These are phyloP conservation scores for Paramyrothecium roridum DNA, from an alignment of 2,329 filamentous ascomycete species.

Conservation along the genomic window DNA sequence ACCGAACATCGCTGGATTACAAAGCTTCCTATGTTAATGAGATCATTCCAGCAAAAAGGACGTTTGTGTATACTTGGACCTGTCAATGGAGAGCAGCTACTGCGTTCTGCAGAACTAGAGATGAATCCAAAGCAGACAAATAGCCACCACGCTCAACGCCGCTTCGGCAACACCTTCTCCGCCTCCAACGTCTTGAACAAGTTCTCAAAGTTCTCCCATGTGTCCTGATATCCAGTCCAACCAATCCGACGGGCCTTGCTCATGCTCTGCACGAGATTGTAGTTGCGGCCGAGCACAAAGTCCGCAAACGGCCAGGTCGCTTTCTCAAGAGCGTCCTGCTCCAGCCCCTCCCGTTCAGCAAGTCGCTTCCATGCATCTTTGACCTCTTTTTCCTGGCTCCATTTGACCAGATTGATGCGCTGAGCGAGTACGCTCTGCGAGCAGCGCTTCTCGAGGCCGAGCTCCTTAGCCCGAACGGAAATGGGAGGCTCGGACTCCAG, in stretches of 20 bases:
- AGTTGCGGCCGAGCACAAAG: background rate
- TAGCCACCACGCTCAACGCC: too few relatives aligned
- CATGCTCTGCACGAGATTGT: background rate
- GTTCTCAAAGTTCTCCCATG: background rate
- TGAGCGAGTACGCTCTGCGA: background rate
- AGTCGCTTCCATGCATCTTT: background rate
- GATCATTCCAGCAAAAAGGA: too few relatives aligned
- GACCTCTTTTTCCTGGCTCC: conserved; percentile 1
- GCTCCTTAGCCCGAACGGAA: background rate
- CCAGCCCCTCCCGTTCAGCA: background rate
- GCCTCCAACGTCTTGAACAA: background rate
- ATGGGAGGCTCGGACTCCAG: background rate
- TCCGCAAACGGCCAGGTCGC: background rate
- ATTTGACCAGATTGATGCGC: background rate
- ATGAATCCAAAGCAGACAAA: too few relatives aligned
- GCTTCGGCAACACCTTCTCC: background rate
- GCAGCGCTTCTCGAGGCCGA: background rate
- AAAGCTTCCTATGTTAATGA: too few relatives aligned
- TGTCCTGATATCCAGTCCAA: background rate
- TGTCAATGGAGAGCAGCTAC: too few relatives aligned
- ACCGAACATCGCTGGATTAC: too few relatives aligned
- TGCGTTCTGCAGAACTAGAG: too few relatives aligned
- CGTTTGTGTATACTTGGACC: too few relatives aligned
- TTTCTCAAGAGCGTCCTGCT: background rate
- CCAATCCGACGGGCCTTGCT: background rate